Evolutionary conservation across 208 protist genomes (phyloP), one percentile per base, ranked within the genome.

Genomic region (Polymyxa betae): DNA sequence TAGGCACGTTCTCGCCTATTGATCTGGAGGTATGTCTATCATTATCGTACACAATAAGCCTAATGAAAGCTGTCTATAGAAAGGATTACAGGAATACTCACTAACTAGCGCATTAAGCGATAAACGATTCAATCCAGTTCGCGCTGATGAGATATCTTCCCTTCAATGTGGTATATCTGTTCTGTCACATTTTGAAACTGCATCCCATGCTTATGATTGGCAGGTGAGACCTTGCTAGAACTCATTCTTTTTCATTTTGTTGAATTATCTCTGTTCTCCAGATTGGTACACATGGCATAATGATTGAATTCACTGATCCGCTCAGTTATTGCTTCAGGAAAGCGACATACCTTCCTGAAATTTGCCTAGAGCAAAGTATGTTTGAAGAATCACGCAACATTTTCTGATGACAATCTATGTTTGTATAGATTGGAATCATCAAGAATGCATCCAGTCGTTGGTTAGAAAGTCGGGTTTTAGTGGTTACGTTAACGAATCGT

Each of bases 61-160:
- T 82, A 45, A 40, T 35, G 40, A 82, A n/a, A 82, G 5, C n/a
- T 43, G 72, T 40, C 35, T 82, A 43, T 43, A 82, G 72, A n/a
- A 82, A 5, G 72, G 72, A 35, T 43, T 82, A n/a, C n/a, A 5
- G 12, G 10, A 35, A 43, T 82, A 82, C 72, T 5, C 72, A 20
- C n/a, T 82, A n/a, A 35, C n/a, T 32, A 90, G 89, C 49, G 89
- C 89, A 20, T 41, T 90, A 24, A 90, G 89, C 40, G 89, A 90
- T 41, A 32, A 10, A 0, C 1, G 89, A 32, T 90, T 90, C 32
- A 89, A 24, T 32, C 89, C 89, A 49, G 68, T 90, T 45, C 5
- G 24, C 12, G 12, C 29, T 40, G 29, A 66, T 0, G 89, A 90
- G 35, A 40, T 90, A n/a, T 5, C 89, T 43, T 41, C 29, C 5